Percentiles rank a stretch among this genome's conserved stretches.
phyloP scores from a whole-genome alignment of 257 asterid species.

The Gentiana macrophylla region DNA sequence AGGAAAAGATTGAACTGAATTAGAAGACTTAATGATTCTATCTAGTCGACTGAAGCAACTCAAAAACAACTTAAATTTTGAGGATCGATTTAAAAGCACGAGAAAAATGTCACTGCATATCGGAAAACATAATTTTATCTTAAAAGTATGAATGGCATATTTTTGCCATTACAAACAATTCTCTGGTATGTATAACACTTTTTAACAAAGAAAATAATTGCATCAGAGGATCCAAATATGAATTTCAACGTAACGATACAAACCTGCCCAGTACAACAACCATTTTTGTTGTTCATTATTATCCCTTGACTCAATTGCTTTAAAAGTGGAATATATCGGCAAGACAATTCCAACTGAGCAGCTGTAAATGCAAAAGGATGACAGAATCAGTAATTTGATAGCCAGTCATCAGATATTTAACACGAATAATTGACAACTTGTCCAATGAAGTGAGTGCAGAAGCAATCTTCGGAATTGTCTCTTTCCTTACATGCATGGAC shows the following conservation, averaged over 20 bases:
- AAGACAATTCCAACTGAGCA: slow-evolving; percentile 81
- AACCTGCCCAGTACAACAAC: slow-evolving; percentile 98
- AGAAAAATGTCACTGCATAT: too few relatives aligned
- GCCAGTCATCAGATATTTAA: neutral
- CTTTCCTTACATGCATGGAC: neutral
- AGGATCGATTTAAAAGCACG: too few relatives aligned
- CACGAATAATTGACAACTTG: neutral
- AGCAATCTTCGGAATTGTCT: neutral
- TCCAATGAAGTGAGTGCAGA: neutral
- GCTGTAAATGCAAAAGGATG: slow-evolving; percentile 32
- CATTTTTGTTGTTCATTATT: slow-evolving; percentile 68
- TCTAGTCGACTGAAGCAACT: neutral
- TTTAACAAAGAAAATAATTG: too few relatives aligned
- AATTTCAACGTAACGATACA: slow-evolving; percentile 10
- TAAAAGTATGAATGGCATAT: too few relatives aligned
- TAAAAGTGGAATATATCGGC: slow-evolving; percentile 93
- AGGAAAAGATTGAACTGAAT: neutral
- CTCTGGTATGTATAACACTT: too few relatives aligned
- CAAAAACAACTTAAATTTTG: too few relatives aligned
- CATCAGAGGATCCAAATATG: neutral
- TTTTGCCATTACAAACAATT: too few relatives aligned
- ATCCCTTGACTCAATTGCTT: slow-evolving; percentile 74
- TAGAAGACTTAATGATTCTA: neutral
- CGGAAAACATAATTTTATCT: too few relatives aligned
- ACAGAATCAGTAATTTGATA: slow-evolving; percentile 10